Base-by-base conservation (phyloP, 2,329 filamentous ascomycete genomes). In the Diatrype stigma region DNA sequence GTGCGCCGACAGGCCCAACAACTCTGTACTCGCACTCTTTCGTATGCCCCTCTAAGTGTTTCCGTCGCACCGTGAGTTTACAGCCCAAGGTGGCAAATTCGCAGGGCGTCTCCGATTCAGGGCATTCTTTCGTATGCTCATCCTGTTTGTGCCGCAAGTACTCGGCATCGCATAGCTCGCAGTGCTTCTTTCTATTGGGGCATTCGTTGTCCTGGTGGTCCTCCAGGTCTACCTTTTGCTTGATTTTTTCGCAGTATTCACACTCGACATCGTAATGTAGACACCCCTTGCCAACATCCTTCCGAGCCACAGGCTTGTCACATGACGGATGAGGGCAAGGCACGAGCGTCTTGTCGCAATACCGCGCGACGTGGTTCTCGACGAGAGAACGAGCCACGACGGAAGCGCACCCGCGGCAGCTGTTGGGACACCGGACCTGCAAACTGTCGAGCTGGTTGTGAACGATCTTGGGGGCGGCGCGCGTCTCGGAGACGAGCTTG, bases 401-500 rank as follows among this genome's bases (percentile, higher is more conserved):
- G 37, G 73, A 67, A 35, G 68, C 64, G 62, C 84, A 87, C 8
- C 80, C 80, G 34, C 71, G 65, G 14, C 63, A 61, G 2, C 67
- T 62, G 56, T 82, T 80, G 2, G 83, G 82, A 50, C 84, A 87
- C 51, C 75, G 74, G 46, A 84, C 84, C 23, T 73, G 66, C 11
- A 87, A 71, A 51, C 71, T 77, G 55, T 85, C 82, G 19, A 87
- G 77, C 63, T 85, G 81, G 19, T 84, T 84, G 42, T 75, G 70
- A 42, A 86, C 70, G 38, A 86, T 71, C 50, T 71, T 73, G 19
- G 69, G 68, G 2, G 67, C 69, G n/a, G 58, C 47, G 6, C 62
- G 60, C 5, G 64, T 65, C 28, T 65, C 62, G 51, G 63, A 63
- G 17, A 58, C 58, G 19, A 68, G 64, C 52, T 73, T 67, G 10